Percentiles rank a stretch among this genome's conserved stretches.
These are phyloP conservation scores for Fraxinus angustifolia DNA, from an alignment of 305 asterid genomes.

Conservation along the genomic window DNA sequence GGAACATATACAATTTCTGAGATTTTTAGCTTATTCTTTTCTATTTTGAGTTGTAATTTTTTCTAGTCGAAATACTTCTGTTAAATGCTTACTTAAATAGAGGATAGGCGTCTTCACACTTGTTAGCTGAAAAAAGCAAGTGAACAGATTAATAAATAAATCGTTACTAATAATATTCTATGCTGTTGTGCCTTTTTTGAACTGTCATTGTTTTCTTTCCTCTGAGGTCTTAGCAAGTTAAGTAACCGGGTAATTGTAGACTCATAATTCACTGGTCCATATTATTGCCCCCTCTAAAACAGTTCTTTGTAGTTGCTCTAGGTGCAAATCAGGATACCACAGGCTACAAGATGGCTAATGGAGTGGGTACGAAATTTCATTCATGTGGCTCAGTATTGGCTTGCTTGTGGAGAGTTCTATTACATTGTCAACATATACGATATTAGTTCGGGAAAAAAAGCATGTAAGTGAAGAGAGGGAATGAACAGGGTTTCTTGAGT, in stretches of 20 bases:
- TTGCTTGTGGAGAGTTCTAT: not conserved
- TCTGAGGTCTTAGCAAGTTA: not conserved
- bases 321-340: not conserved
- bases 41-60: not conserved
- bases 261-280: not conserved
- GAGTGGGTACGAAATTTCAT: not conserved
- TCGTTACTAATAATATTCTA: not conserved
- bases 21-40: conserved; percentile 8
- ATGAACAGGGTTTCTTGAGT: not conserved
- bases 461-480: not conserved
- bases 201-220: not conserved
- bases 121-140: not conserved
- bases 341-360: not conserved
- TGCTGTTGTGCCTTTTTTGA: not conserved
- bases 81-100: not conserved
- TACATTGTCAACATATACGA: not conserved
- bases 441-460: not conserved
- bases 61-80: not conserved
- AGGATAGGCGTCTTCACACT: not conserved
- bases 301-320: not conserved
- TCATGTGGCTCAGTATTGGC: not conserved
- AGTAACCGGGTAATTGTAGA: not conserved
- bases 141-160: not conserved
- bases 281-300: not conserved
- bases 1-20: not conserved